Evolutionary conservation across 2,329 filamentous ascomycete genomes (phyloP).

Genomic region (Penicillium sp.): DNA sequence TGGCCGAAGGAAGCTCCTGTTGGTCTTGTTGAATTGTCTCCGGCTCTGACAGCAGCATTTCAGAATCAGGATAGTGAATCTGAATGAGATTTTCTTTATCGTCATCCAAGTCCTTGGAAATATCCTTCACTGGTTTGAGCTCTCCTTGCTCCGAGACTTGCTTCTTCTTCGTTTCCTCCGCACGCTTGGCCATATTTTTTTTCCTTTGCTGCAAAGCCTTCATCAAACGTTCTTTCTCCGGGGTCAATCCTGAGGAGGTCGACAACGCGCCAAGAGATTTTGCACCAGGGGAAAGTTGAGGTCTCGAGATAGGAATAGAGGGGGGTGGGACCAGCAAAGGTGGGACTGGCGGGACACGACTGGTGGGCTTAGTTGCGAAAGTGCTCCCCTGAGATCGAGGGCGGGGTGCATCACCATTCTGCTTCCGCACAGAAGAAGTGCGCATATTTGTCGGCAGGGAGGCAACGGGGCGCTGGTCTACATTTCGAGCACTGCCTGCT

Average conservation of each 20-base stretch:
- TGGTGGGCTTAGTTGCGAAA: conserved; percentile 30
- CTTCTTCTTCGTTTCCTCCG: conserved; percentile 31
- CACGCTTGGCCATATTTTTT: conserved; percentile 61
- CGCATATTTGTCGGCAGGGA: conserved; percentile 79
- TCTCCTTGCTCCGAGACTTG: conserved; percentile 14
- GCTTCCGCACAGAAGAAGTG: conserved; percentile 51
- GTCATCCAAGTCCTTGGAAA: conserved; percentile 25
- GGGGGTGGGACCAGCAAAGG: conserved; percentile 40
- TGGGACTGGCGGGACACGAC: conserved; percentile 38
- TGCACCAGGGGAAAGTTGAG: conserved; percentile 38
- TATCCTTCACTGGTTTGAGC: conserved; percentile 6
- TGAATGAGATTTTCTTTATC: conserved; percentile 28
- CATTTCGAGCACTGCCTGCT: conserved; percentile 46
- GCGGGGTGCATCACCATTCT: conserved; percentile 47
- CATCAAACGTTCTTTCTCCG: conserved; percentile 89
- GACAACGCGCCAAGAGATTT: conserved; percentile 47
- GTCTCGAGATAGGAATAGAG: conserved; percentile 34
- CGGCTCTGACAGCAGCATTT: conserved; percentile 7
- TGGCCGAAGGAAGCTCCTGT: not conserved
- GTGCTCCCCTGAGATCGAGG: conserved; percentile 46
- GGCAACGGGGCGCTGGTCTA: conserved; percentile 67
- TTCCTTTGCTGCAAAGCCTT: conserved; percentile 89
- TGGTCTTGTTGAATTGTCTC: conserved; percentile 14
- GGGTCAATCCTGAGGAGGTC: conserved; percentile 62
- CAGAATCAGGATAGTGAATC: conserved; percentile 10